Evolutionary conservation across 768 basidiomycete species (phyloP), one percentile per base, ranked within the genome.

Genomic region (Mycena venus): DNA sequence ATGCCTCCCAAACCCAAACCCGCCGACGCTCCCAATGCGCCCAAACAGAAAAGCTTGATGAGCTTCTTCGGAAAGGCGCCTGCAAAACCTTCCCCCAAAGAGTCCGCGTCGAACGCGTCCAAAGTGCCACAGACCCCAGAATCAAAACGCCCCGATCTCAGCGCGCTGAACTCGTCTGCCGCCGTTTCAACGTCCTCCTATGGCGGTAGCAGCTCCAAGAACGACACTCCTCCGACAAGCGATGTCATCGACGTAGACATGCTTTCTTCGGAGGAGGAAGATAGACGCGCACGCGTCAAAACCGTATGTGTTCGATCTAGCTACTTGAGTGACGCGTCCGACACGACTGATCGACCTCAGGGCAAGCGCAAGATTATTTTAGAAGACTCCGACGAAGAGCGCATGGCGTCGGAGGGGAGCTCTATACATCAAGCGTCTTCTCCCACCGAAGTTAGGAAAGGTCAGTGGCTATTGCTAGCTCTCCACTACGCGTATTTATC

Each of bases 241-340:
- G 94, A 95, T 75, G 67, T 90, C 32, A 89, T 95, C 69, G 94
- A 96, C 75, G 88, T 95, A 12, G 94, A 95, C 79, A 92, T 94
- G 91, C 75, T 91, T 60, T 87, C 86, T 10, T 88, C 87, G 49
- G 88, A 88, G 25, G 83, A 85, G 29, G 79, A 81, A 23, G 77
- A 79, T 58, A 74, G 77, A 74, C 73, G 38, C 49, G 73, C 62
- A 65, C 77, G 70, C 68, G 79, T 80, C 58, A 80, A 82, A 75
- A 75, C 78, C 65, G 88, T 88, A 72, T 68, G 85, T 77, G 8
- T 53, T 68, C 47, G 40, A 27, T 11, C 23, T 59, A 44, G 25
- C 60, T 67, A 56, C 23, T 47, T 23, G 51, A 4, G 27, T 31
- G n/a, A 21, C 56, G 49, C 63, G 55, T 25, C 51, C 77, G 58